Evolutionary conservation across 2,329 filamentous ascomycete genomes (phyloP), one percentile per base, ranked within the genome.

Genomic region (Colletotrichum simmondsii): DNA sequence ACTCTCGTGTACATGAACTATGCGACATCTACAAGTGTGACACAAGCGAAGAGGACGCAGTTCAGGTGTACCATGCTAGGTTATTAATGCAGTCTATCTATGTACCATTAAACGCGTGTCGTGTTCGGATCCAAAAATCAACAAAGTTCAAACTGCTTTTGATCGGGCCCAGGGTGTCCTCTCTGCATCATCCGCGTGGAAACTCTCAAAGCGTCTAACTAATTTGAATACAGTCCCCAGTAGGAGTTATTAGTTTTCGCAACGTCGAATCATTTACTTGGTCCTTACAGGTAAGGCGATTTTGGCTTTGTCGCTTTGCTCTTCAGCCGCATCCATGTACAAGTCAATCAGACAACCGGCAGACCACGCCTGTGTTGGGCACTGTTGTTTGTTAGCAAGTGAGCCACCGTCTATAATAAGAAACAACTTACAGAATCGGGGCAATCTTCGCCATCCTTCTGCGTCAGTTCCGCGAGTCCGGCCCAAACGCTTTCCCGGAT

Each of bases 351-450:
- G 87, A 81, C 97, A 98, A 26, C 94, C 93, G 35, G 97, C 94
- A 65, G 95, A 98, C 97, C 97, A 99, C 65, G 97, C 93, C 83
- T 99, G 97, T 0, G 97, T 98, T 30, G 97, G 97, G 65, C 93
- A 97, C 92, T 97, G 80, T 35, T 30, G 54, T 72, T 73, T 75
- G 76, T 77, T 35, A 60, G 22, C 22, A 64, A 64, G 52, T 2
- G 5, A 4, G 8, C 24, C 49, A 11, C 6, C 3, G 28, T 10
- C 19, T 8, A 7, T 1, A n/a, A 30, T 1, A 3, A 5, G 61
- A 52, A 60, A 54, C 62, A 68, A 88, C 92, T 87, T 83, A 97
- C 95, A 82, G 96, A 98, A 84, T 99, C 97, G 14, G 85, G 86
- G 82, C 97, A 99, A 79, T 92, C 89, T 75, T 91, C 92, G 16